A percentile compares a stretch with the other conserved stretches of the same genome.
Conservation (phyloP, 306 rosid species). For the Fragaria nilgerrensis region DNA sequence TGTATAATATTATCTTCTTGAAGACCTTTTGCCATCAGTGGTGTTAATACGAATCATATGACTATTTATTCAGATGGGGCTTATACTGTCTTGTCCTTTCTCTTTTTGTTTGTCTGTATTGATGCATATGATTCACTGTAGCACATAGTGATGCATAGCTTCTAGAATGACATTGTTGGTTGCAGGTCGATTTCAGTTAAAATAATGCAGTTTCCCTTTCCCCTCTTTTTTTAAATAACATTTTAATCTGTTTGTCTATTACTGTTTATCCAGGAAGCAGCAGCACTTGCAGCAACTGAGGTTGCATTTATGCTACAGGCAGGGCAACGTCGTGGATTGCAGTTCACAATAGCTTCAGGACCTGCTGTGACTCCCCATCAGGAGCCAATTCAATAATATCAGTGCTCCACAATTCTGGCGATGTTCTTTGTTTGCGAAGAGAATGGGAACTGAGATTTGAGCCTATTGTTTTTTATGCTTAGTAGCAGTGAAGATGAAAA, state of each 20-base stretch:
- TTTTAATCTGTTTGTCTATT: slow-evolving; percentile 11
- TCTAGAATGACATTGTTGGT: slow-evolving; percentile 4
- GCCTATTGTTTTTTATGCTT: slow-evolving; percentile 14
- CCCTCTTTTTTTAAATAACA: not conserved
- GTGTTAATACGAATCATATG: not conserved
- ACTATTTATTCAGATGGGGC: not conserved
- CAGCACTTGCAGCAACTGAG: slow-evolving; percentile 39
- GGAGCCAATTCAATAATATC: slow-evolving; percentile 33
- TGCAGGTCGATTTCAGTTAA: not conserved
- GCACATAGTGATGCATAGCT: not conserved
- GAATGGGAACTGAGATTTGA: slow-evolving; percentile 14
- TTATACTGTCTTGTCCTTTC: not conserved
- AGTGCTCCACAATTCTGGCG: slow-evolving; percentile 1
- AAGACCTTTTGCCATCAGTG: not conserved
- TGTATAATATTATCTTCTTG: not conserved
- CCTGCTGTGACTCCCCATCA: slow-evolving; percentile 34
- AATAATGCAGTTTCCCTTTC: not conserved
- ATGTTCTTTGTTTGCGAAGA: slow-evolving; percentile 12
- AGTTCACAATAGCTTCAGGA: slow-evolving; percentile 41
- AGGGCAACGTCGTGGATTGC: slow-evolving; percentile 37
- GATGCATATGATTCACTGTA: slow-evolving; percentile 9
- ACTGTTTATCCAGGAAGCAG: slow-evolving; percentile 41
- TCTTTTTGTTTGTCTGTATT: not conserved
- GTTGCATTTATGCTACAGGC: slow-evolving; percentile 50
- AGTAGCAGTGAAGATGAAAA: slow-evolving; percentile 17